A percentile compares a stretch with the other conserved stretches of the same genome.
These are phyloP conservation scores for Teratosphaeria nubilosa DNA, from an alignment of 2,329 filamentous ascomycete genomes.

Conservation along the genomic window DNA sequence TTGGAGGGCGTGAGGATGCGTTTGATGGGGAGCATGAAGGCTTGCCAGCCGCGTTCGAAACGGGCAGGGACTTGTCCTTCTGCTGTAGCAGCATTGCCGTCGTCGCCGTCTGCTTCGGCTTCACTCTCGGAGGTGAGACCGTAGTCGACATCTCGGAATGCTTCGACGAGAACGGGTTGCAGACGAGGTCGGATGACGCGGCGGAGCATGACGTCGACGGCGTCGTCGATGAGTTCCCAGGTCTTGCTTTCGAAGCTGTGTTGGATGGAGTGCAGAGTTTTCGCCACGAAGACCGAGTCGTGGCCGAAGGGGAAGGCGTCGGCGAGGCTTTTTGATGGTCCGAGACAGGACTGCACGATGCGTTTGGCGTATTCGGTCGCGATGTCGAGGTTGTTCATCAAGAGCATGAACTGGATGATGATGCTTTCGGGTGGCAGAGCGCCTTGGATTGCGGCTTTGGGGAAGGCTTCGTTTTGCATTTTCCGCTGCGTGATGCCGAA, in stretches of 20 bases:
- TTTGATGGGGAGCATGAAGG: conserved; percentile 72
- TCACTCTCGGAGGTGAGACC: conserved; percentile 48
- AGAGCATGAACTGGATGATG: conserved; percentile 78
- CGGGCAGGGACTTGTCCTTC: conserved; percentile 62
- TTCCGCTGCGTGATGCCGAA: conserved; percentile 95
- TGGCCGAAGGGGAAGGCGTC: conserved; percentile 63
- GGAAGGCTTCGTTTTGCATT: conserved; percentile 94
- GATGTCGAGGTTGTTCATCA: conserved; percentile 92
- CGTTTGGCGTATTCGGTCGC: conserved; percentile 82
- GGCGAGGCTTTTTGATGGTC: conserved; percentile 4
- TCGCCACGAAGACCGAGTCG: conserved; percentile 60
- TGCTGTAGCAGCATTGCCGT: conserved; percentile 7
- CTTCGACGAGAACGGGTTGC: conserved; percentile 72
- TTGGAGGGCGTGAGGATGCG: conserved; percentile 72
- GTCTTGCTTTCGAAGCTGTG: conserved; percentile 67
- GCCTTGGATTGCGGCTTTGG: conserved; percentile 66
- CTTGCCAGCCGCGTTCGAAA: conserved; percentile 79
- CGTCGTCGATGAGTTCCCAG: conserved; percentile 71
- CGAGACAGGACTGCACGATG: conserved; percentile 64
- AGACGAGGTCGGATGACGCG: conserved; percentile 79
- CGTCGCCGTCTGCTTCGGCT: conserved; percentile 35
- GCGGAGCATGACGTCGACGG: conserved; percentile 74
- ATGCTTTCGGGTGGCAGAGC: conserved; percentile 78
- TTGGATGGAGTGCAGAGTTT: conserved; percentile 58
- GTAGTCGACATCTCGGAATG: conserved; percentile 90